Conservation (phyloP, 75 land plant species). For the Cupressus sempervirens region DNA sequence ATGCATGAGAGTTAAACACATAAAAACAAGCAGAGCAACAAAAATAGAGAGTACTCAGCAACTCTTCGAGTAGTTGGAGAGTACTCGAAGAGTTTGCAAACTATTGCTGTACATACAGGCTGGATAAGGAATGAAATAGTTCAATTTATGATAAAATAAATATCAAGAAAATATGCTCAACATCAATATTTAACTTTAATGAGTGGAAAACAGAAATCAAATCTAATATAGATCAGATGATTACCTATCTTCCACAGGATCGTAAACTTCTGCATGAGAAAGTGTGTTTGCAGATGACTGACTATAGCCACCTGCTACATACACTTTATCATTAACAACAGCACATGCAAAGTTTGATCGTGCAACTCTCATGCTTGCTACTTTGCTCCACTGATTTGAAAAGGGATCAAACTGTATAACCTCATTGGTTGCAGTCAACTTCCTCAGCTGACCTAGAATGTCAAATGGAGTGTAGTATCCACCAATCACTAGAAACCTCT, state of each 20-base stretch:
- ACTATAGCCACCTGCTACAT: constrained; percentile 31
- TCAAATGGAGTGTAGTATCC: constrained; percentile 18
- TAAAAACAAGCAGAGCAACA: too few relatives aligned
- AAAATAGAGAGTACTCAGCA: too few relatives aligned
- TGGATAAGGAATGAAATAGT: not conserved
- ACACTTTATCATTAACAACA: constrained; percentile 25
- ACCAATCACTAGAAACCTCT: constrained; percentile 28
- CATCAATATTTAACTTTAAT: not conserved
- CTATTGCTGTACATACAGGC: not conserved
- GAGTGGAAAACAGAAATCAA: not conserved
- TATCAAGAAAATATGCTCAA: not conserved
- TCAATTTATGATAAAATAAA: not conserved
- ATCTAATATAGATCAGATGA: not conserved
- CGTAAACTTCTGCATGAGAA: constrained; percentile 22
- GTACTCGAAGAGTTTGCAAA: too few relatives aligned
- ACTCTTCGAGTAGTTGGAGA: too few relatives aligned
- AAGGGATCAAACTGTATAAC: constrained; percentile 33
- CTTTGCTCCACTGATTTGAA: constrained; percentile 23
- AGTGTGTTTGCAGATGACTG: constrained; percentile 21
- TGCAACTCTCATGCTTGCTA: constrained; percentile 19
- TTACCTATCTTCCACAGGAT: constrained; percentile 29
- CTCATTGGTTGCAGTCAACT: constrained; percentile 24
- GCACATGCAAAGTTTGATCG: constrained; percentile 37
- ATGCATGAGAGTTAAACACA: too few relatives aligned
- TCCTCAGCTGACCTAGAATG: constrained; percentile 16